Evolutionary conservation across 208 protist genomes (phyloP).

Genomic region (Leishmania mexicana): DNA sequence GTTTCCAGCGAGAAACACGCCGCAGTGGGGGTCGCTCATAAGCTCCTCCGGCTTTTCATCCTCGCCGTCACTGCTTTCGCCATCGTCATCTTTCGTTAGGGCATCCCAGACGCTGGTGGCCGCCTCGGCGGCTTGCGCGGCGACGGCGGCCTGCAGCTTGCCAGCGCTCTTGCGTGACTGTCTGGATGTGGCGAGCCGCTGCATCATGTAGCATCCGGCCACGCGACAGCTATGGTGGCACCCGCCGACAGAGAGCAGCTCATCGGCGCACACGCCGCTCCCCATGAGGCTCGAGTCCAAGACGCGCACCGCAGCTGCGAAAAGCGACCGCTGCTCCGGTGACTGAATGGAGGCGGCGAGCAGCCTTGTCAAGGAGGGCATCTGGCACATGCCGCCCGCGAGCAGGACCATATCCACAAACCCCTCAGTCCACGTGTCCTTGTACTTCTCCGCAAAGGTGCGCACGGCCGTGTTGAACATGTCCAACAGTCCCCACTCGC

Average conservation of each 20-base stretch:
- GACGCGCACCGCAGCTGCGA: slow-evolving; percentile 28
- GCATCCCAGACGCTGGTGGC: slow-evolving; percentile 25
- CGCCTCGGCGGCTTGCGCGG: slow-evolving; percentile 26
- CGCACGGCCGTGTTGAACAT: slow-evolving; percentile 55
- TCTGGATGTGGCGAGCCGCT: slow-evolving; percentile 13
- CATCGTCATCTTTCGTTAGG: slow-evolving; percentile 28
- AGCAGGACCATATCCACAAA: slow-evolving; percentile 65
- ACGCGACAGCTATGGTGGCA: slow-evolving; percentile 74
- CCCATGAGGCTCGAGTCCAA: slow-evolving; percentile 40
- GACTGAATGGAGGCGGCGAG: slow-evolving; percentile 37
- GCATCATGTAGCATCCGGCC: slow-evolving; percentile 26
- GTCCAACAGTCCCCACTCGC: slow-evolving; percentile 68
- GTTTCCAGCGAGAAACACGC: slow-evolving; percentile 33
- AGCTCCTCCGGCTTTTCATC: slow-evolving; percentile 9
- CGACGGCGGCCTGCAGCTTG: slow-evolving; percentile 21
- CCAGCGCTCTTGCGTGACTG: slow-evolving; percentile 23
- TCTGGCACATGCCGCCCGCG: slow-evolving; percentile 81
- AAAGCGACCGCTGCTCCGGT: slow-evolving; percentile 17
- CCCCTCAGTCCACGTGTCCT: slow-evolving; percentile 11
- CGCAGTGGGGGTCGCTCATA: slow-evolving; percentile 9
- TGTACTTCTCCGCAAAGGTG: slow-evolving; percentile 46
- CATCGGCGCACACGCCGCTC: slow-evolving; percentile 63
- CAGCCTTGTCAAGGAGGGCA: slow-evolving; percentile 54
- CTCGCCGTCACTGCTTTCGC: slow-evolving; percentile 12
- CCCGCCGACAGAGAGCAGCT: slow-evolving; percentile 65